These are phyloP conservation scores for Chondrostereum purpureum DNA, from an alignment of 1,284 basidiomycete species.

Conservation along the genomic window DNA sequence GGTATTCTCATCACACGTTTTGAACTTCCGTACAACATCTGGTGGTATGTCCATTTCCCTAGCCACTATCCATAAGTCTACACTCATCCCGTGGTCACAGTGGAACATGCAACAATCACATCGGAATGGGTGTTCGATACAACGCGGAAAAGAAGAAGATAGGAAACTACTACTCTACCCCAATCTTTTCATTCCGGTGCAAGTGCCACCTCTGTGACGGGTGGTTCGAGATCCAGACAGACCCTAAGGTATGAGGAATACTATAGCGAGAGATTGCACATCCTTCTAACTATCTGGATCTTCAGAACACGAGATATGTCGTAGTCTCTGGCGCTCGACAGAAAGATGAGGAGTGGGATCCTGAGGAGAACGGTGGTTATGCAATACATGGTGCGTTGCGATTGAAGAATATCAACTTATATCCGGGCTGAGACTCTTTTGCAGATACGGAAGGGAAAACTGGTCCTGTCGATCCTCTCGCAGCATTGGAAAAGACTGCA, in stretches of 20 bases:
- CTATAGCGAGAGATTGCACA: background rate
- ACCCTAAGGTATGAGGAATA: constrained; percentile 70
- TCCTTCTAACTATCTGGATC: constrained; percentile 52
- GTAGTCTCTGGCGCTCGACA: constrained; percentile 84
- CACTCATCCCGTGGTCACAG: constrained; percentile 28
- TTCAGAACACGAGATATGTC: constrained; percentile 93
- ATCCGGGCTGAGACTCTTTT: constrained; percentile 6
- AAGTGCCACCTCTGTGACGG: constrained; percentile 93
- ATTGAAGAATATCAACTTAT: background rate
- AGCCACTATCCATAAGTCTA: constrained; percentile 1
- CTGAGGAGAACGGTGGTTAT: constrained; percentile 89
- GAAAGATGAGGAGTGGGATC: constrained; percentile 95
- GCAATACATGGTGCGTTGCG: constrained; percentile 70
- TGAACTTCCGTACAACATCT: constrained; percentile 94
- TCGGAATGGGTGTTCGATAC: constrained; percentile 96
- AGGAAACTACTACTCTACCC: constrained; percentile 92
- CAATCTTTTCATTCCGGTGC: constrained; percentile 92
- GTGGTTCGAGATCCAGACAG: constrained; percentile 97
- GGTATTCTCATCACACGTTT: constrained; percentile 92
- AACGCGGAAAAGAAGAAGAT: constrained; percentile 98
- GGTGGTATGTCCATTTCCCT: constrained; percentile 67
- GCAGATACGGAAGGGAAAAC: constrained; percentile 69
- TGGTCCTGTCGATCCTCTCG: constrained; percentile 72
- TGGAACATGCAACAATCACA: constrained; percentile 87
- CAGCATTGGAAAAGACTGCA: constrained; percentile 81